Conservation (phyloP, 139 green algal genomes). For the Micractinium sp. region DNA sequence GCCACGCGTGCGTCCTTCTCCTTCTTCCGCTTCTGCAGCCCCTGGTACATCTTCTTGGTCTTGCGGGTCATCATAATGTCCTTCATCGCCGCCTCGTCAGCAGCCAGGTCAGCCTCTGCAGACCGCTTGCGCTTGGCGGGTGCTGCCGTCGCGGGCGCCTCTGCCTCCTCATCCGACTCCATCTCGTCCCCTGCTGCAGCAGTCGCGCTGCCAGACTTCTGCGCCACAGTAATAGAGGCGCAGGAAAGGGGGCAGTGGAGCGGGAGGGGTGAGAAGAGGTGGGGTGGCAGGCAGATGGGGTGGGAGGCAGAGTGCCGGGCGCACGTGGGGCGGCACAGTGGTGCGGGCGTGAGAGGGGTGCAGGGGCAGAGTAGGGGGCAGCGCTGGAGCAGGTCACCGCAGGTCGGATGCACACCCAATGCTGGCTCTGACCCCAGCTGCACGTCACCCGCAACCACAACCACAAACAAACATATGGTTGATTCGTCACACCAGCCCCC, state of each 20-base stretch:
- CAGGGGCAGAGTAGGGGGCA: neutral
- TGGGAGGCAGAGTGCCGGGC: neutral
- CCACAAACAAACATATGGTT: neutral
- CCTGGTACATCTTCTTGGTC: conserved; percentile 86
- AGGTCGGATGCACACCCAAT: neutral
- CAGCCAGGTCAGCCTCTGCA: conserved; percentile 45
- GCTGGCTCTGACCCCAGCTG: neutral
- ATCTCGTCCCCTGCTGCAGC: conserved; percentile 20
- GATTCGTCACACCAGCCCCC: neutral
- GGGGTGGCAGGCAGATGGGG: neutral
- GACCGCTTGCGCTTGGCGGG: conserved; percentile 1
- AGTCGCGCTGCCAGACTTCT: neutral
- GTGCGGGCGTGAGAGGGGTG: too few relatives aligned
- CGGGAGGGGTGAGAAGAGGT: neutral
- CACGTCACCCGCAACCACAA: neutral
- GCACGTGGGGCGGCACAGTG: neutral
- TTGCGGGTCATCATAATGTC: conserved; percentile 95
- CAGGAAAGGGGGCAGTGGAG: neutral
- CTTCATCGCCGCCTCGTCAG: conserved; percentile 74
- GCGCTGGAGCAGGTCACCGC: neutral
- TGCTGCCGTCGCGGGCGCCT: neutral
- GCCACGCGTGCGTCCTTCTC: conserved; percentile 68
- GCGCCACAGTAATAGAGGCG: neutral
- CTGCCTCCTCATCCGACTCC: conserved; percentile 20
- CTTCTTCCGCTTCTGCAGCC: conserved; percentile 67